phyloP scores from a whole-genome alignment of 176 grass and related monocot genomes.

The Oryza brachyantha region DNA sequence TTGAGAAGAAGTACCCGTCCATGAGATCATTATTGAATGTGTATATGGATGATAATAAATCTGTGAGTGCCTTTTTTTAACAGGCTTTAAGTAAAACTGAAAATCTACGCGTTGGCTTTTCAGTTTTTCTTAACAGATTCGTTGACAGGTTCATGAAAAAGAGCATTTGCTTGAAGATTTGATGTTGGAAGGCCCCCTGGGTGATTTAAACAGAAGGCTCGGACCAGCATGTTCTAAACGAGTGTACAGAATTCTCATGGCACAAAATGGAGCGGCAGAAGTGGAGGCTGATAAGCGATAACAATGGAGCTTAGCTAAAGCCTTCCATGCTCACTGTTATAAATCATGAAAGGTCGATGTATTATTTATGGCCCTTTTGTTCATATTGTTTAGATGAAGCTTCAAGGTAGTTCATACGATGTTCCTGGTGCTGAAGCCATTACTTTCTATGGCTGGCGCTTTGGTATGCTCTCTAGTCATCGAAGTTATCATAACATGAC shows the following conservation, averaged over 20 bases:
- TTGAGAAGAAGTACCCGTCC: slow-evolving; percentile 74
- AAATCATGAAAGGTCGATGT: background rate
- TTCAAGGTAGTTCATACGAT: background rate
- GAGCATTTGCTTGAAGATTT: slow-evolving; percentile 74
- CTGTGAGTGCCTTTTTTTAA: slow-evolving; percentile 43
- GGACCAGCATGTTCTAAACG: slow-evolving; percentile 62
- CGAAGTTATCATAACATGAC: background rate
- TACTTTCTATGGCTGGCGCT: background rate
- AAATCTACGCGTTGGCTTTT: background rate
- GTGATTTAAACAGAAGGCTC: slow-evolving; percentile 55
- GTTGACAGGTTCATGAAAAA: slow-evolving; percentile 65
- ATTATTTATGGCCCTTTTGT: background rate
- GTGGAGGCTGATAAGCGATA: slow-evolving; percentile 42
- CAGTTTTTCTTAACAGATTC: slow-evolving; percentile 6
- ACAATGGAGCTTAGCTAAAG: slow-evolving; percentile 26
- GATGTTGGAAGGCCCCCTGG: slow-evolving; percentile 41
- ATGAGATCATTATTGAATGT: slow-evolving; percentile 84
- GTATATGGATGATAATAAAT: slow-evolving; percentile 79
- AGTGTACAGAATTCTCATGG: slow-evolving; percentile 77
- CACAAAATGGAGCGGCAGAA: slow-evolving; percentile 44
- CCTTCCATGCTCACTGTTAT: background rate
- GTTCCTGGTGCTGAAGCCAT: background rate
- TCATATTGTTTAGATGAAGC: slow-evolving; percentile 5
- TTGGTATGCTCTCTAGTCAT: background rate
- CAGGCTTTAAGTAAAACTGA: background rate